Conservation (phyloP, 78 protist species). For the Cavenderia fasciculata region DNA sequence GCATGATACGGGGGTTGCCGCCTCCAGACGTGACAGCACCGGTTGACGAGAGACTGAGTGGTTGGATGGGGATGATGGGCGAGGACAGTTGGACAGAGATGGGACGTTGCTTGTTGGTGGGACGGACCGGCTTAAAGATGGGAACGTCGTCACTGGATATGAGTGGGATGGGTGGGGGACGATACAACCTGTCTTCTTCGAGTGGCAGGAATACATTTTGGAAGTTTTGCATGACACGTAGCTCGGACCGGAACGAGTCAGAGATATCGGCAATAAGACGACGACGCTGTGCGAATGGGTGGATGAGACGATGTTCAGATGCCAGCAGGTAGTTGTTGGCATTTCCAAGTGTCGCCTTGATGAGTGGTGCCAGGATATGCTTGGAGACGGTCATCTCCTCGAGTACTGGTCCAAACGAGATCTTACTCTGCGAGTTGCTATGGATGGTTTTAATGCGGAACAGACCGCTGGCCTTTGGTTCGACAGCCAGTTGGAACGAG, state of each 20-base stretch:
- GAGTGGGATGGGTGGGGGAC: neutral
- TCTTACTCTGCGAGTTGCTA: neutral
- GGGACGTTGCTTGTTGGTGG: no score
- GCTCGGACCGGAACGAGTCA: slow-evolving; percentile 28
- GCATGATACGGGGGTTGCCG: no score
- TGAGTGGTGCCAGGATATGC: slow-evolving; percentile 10
- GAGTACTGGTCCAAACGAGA: slow-evolving; percentile 37
- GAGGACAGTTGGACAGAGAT: no score
- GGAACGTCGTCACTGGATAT: neutral
- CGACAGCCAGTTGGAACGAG: no score
- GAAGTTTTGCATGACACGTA: slow-evolving; percentile 25
- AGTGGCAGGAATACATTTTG: slow-evolving; percentile 15
- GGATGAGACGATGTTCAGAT: neutral
- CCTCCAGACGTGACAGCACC: no score
- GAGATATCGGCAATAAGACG: slow-evolving; percentile 47
- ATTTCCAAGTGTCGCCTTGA: slow-evolving; percentile 15
- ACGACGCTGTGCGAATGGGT: slow-evolving; percentile 26
- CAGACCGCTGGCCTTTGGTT: no score
- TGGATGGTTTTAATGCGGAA: no score
- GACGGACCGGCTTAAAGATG: neutral
- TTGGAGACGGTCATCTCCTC: slow-evolving; percentile 48
- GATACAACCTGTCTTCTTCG: slow-evolving; percentile 5
- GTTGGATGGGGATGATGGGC: no score
- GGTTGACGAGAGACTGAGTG: no score
- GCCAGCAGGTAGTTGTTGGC: neutral